Conservation (phyloP, 2,329 filamentous ascomycete species). For the Fusarium sp. region DNA sequence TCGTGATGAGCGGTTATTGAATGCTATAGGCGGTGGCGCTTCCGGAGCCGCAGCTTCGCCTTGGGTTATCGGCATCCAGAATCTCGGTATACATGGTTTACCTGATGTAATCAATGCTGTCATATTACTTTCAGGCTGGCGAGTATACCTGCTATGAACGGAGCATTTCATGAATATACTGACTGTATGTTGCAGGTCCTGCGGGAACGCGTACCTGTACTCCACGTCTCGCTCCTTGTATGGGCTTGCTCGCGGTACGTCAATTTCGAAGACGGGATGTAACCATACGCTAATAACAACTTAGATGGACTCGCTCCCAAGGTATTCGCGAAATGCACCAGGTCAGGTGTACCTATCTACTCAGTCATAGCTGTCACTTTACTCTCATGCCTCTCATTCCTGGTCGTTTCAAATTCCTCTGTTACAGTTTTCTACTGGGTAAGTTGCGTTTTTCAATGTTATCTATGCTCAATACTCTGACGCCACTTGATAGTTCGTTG, state of each 20-base stretch:
- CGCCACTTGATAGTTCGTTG: not conserved
- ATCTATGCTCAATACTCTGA: not conserved
- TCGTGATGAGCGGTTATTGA: not conserved
- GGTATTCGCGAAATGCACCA: not conserved
- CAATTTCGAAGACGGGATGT: not conserved
- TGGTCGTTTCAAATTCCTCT: not conserved
- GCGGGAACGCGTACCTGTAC: not conserved
- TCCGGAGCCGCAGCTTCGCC: not conserved
- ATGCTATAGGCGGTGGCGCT: not conserved
- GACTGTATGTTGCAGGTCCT: not conserved
- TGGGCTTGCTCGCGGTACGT: not conserved
- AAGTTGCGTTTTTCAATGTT: not conserved
- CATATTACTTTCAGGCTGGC: not conserved
- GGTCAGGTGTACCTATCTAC: not conserved
- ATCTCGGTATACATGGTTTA: not conserved
- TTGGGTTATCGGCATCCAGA: not conserved
- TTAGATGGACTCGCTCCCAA: not conserved
- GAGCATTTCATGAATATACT: fast-evolving
- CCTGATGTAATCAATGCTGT: not conserved
- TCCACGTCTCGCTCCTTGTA: not conserved
- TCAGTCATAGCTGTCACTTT: not conserved
- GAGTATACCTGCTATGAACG: not conserved
- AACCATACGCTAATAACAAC: fast-evolving
- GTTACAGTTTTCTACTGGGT: not conserved
- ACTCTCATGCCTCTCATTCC: not conserved